Percentiles rank a stretch among this genome's conserved stretches.
phyloP scores from a whole-genome alignment of 2,329 filamentous ascomycete genomes.

The Colletotrichum sp. region DNA sequence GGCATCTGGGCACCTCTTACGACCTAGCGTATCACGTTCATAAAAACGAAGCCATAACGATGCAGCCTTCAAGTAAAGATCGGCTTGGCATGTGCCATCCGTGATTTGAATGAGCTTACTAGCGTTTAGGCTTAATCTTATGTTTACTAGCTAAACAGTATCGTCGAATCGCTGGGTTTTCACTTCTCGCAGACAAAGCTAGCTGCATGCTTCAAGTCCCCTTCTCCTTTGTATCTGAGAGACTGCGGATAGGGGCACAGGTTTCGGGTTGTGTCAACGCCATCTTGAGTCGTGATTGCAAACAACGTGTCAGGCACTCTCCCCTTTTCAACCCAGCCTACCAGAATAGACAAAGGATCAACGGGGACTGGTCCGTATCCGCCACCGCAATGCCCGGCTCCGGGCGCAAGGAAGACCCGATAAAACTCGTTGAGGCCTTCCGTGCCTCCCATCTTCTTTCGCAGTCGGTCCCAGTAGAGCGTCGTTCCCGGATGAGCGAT shows the following conservation, averaged over 20 bases:
- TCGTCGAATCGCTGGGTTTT: not conserved
- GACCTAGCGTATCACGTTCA: not conserved
- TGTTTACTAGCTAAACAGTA: not conserved
- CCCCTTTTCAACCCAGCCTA: not conserved
- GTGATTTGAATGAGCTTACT: not conserved
- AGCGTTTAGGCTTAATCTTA: not conserved
- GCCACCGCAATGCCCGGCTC: constrained; percentile 51
- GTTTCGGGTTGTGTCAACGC: not conserved
- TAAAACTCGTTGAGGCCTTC: constrained; percentile 44
- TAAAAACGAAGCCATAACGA: not conserved
- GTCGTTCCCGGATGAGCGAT: constrained; percentile 35
- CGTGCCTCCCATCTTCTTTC: not conserved
- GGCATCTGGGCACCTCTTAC: not conserved
- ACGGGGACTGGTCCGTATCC: not conserved
- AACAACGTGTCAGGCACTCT: not conserved
- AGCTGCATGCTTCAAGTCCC: not conserved
- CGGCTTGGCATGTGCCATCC: not conserved
- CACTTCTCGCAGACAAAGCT: not conserved
- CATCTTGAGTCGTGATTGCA: not conserved
- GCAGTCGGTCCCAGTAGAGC: constrained; percentile 27
- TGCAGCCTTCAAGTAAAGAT: not conserved
- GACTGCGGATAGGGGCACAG: not conserved
- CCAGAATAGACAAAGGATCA: not conserved
- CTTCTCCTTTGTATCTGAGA: not conserved
- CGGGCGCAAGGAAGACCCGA: constrained; percentile 53